phyloP scores from a whole-genome alignment of 2,329 filamentous ascomycete species.

The Diaporthe destruens region DNA sequence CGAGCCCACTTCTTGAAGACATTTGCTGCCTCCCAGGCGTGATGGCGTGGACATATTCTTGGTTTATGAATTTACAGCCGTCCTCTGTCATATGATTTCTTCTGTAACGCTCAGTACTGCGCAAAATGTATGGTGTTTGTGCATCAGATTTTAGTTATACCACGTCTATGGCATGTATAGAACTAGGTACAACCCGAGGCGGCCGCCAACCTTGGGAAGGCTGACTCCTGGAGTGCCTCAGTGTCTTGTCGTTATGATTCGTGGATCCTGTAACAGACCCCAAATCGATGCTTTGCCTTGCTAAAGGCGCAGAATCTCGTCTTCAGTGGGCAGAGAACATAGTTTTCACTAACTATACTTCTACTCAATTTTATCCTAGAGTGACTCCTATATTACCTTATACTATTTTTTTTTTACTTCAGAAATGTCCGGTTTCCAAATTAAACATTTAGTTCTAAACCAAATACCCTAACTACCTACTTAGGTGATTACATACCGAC shows the following conservation, averaged over 20 bases:
- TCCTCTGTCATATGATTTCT: not conserved
- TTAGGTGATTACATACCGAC: no score
- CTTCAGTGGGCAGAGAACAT: not conserved
- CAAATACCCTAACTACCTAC: no score
- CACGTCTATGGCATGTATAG: not conserved
- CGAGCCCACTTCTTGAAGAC: not conserved
- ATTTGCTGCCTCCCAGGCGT: not conserved
- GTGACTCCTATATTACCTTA: no score
- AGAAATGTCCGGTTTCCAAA: no score
- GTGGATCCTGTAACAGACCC: not conserved
- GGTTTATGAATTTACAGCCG: not conserved
- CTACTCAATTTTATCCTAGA: no score
- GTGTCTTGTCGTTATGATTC: not conserved
- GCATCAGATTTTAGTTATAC: not conserved
- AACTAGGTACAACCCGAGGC: not conserved
- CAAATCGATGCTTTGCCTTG: not conserved
- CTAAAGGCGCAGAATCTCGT: not conserved
- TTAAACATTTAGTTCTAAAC: no score
- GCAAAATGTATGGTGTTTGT: not conserved
- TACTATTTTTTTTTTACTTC: no score
- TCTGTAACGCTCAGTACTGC: not conserved
- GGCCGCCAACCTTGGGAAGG: not conserved
- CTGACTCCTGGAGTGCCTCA: not conserved
- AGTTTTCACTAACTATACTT: not conserved
- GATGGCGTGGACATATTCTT: not conserved